Evolutionary conservation across 202 grass and related monocot species (phyloP), one percentile per base, ranked within the genome.

Genomic region (Zoysia matrella): DNA sequence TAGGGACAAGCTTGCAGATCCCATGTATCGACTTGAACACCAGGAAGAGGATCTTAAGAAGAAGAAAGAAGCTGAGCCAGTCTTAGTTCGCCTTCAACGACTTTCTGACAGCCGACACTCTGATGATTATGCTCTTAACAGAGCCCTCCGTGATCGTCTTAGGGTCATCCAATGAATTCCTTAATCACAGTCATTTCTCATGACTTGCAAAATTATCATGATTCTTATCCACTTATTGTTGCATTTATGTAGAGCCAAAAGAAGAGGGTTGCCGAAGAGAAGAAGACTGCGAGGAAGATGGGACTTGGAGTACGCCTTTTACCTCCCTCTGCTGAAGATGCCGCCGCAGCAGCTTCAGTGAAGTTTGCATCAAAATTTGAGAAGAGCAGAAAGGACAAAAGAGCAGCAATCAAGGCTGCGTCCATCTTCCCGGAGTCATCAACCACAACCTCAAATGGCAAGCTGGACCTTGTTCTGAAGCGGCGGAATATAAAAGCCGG

Each of bases 21-120:
- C 96, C 49, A 95, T 95, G 88, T 95, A 98, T 77, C 80, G 88
- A 72, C 90, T 98, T 22, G 96, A 98, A 72, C 96, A 98, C 78
- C 92, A 91, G 67, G 91, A 90, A 88, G 92, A 93, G 87, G 92
- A 98, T 89, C 45, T 92, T 70, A 67, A 81, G 22, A 95, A 98
- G 85, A 98, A 98, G 89, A 98, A 95, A 93, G 96, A 93, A 86
- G 85, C 83, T 42, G 96, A 95, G 4, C 96, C 96, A 43, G 72
- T 98, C 81, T 74, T 98, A 72, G 85, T 98, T 67, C 82, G 91
- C 65, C 89, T 98, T 77, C 91, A 95, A 72, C 87, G 88, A 79
- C 79, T 98, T 11, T 98, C 92, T 13, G 90, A 98, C 60, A 91
- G 84, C 56, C 67, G 85, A 2, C 91, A 95, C 69, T 88, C 84